Conservation (phyloP, 139 green algal species). For the Picochlorum sp. region DNA sequence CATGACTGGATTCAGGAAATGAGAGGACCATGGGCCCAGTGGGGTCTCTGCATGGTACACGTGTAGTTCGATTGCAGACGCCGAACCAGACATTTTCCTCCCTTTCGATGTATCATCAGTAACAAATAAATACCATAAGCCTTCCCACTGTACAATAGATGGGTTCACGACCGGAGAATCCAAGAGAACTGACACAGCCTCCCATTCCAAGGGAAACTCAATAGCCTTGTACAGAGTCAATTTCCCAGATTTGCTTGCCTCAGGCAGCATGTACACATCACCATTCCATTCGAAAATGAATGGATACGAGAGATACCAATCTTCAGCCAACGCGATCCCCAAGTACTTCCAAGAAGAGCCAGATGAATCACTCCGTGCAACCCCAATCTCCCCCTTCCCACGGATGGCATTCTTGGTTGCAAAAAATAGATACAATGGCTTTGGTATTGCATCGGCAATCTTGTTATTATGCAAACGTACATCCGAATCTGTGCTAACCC, state of each 20-base stretch:
- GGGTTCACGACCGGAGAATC: conserved; percentile 21
- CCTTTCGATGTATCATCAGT: conserved; percentile 12
- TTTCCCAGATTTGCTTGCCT: conserved; percentile 17
- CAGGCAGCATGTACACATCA: conserved; percentile 39
- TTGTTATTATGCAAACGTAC: background rate
- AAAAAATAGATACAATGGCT: conserved; percentile 29
- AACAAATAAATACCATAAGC: conserved; percentile 32
- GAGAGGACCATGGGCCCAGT: conserved; percentile 26
- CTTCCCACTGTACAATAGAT: conserved; percentile 18
- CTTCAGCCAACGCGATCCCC: conserved; percentile 33
- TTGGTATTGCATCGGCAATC: background rate
- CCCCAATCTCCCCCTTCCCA: conserved; percentile 29
- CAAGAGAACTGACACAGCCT: conserved; percentile 16
- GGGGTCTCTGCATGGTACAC: conserved; percentile 7
- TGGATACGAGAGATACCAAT: conserved; percentile 41
- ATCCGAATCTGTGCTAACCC: background rate
- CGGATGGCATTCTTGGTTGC: conserved; percentile 28
- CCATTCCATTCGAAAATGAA: conserved; percentile 27
- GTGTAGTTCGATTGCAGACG: conserved; percentile 1
- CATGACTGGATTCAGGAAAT: conserved; percentile 23
- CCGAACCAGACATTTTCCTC: too few species aligned
- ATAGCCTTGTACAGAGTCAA: conserved; percentile 30
- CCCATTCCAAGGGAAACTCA: conserved; percentile 24
- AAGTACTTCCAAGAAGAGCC: conserved; percentile 27
- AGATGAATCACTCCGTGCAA: conserved; percentile 21